Evolutionary conservation across 768 basidiomycete species (phyloP), one percentile per base, ranked within the genome.

Genomic region (Candolleomyces aberdarensis): DNA sequence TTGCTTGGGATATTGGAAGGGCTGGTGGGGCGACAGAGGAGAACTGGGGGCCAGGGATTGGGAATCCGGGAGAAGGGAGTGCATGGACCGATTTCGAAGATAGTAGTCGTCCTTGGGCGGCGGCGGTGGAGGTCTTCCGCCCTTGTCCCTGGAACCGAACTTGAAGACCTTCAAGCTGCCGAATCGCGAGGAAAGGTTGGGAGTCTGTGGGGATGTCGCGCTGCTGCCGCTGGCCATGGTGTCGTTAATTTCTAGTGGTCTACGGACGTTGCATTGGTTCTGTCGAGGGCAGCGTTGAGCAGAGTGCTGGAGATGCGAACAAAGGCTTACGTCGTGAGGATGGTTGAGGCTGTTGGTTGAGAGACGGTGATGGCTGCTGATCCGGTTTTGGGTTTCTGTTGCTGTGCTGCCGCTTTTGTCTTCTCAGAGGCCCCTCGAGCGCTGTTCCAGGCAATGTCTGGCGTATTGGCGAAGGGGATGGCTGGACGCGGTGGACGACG

Each of bases 51-150:
- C 76, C 5, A 72, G 61, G 11, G 74, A 74, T 60, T 71, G 64
- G 1, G 79, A 76, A 26, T 80, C 78, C 31, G 80, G 80, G 9
- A 78, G 74, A 43, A 85, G 75, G 9, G 83, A 83, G 29, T 75
- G 66, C 56, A 83, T 71, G 1, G 83, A 83, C 48, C 77, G 76
- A 65, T 74, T 74, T 3, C 74, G 74, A 52, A 80, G 72, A 72
- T 83, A 83, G 65, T 76, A 77, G 7, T 75, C 67, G 64, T 90
- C 88, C 72, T 90, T 89, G 44, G 87, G 87, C 0, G 88, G 88
- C 1, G 76, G 82, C 7, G 83, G 84, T 0, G 86, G 85, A 0
- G 86, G 84, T 56, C 69, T 71, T 1, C 60, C n/a, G 26, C 65
- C 65, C 61, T 68, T 72, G 17, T 67, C 69, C 62, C 66, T 74